Evolutionary conservation across 768 basidiomycete genomes (phyloP).

Genomic region (Dictyophora rubrovolvata): DNA sequence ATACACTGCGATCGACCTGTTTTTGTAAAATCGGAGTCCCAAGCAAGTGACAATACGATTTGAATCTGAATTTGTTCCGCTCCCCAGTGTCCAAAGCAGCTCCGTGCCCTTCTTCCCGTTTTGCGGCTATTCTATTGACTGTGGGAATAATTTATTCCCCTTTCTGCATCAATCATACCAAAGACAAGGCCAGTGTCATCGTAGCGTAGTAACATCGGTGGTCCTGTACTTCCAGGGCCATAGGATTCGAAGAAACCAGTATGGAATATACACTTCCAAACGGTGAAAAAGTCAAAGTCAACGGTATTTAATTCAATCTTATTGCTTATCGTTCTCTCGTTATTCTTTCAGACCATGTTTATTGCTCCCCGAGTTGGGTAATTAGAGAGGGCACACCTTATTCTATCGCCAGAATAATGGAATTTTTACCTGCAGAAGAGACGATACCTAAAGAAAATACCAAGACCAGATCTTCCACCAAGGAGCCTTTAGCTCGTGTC

Average conservation of each 20-base stretch:
- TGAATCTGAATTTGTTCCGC: no score
- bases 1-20: no score
- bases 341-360: conserved; percentile 76
- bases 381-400: conserved; percentile 92
- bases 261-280: conserved; percentile 47
- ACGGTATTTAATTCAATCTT: conserved; percentile 46
- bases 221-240: no score
- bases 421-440: conserved; percentile 79
- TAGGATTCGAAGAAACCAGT: no score
- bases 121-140: no score
- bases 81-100: no score
- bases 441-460: conserved; percentile 25
- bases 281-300: conserved; percentile 76
- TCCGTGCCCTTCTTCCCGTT: background rate
- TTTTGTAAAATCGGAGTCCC: background rate
- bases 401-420: conserved; percentile 93
- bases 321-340: background rate
- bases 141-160: no score
- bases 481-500: conserved; percentile 69
- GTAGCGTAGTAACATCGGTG: no score
- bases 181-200: no score
- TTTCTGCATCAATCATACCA: no score
- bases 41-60: no score
- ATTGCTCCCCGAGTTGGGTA: conserved; percentile 89
- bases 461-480: conserved; percentile 48